Conservation (phyloP, 2,329 filamentous ascomycete species). For the Diplodia intermedia region DNA sequence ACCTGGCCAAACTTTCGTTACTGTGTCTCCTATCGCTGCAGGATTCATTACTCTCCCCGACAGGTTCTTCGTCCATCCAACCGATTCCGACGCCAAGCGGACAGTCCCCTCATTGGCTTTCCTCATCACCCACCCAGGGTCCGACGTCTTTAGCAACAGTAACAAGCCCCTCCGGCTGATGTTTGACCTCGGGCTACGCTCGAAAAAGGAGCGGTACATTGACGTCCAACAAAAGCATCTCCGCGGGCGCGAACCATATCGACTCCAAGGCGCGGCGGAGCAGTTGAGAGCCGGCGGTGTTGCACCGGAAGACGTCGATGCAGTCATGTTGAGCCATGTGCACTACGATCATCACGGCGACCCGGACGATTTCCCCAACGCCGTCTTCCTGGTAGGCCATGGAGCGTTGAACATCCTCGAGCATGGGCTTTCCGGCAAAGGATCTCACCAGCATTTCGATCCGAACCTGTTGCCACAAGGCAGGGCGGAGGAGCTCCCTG, state of each 20-base stretch:
- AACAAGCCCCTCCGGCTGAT: conserved; percentile 50
- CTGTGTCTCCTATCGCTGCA: conserved; percentile 43
- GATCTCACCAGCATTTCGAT: conserved; percentile 51
- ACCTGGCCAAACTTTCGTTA: conserved; percentile 41
- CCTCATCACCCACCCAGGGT: conserved; percentile 57
- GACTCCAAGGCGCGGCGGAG: conserved; percentile 48
- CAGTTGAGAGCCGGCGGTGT: conserved; percentile 49
- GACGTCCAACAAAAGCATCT: conserved; percentile 55
- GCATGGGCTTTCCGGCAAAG: conserved; percentile 34
- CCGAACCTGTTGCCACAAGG: conserved; percentile 51
- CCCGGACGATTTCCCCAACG: conserved; percentile 47
- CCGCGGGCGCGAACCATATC: conserved; percentile 53
- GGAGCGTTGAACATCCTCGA: conserved; percentile 42
- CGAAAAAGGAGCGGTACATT: conserved; percentile 54
- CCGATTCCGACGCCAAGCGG: conserved; percentile 51
- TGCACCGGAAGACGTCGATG: conserved; percentile 49
- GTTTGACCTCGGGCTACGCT: conserved; percentile 63
- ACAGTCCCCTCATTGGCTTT: conserved; percentile 63
- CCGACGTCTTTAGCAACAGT: conserved; percentile 31
- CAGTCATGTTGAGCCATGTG: conserved; percentile 50
- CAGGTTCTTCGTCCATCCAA: conserved; percentile 54
- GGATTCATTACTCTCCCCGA: conserved; percentile 57
- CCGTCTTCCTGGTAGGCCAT: conserved; percentile 51
- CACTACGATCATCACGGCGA: conserved; percentile 54
- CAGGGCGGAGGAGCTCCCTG: conserved; percentile 55